Conservation (phyloP, 2,329 filamentous ascomycete species). For the Ascochyta rabiei region DNA sequence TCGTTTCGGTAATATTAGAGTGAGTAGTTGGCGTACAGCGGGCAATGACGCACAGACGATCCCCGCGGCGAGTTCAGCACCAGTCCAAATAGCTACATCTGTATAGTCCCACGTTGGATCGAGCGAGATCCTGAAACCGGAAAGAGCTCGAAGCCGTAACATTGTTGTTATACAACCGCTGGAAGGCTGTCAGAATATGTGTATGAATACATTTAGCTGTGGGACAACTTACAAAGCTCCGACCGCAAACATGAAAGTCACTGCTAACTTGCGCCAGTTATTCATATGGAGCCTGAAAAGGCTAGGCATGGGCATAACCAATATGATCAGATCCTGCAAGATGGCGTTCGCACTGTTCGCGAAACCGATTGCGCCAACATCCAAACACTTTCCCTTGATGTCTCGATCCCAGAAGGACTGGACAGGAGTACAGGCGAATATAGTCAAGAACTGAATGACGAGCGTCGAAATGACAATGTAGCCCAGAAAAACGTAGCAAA, state of each 20-base stretch:
- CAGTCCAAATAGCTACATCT: slow-evolving; percentile 32
- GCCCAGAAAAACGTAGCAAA: slow-evolving; percentile 18
- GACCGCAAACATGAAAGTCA: slow-evolving; percentile 32
- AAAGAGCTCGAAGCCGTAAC: slow-evolving; percentile 30
- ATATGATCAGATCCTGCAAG: slow-evolving; percentile 28
- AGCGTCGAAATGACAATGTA: slow-evolving; percentile 21
- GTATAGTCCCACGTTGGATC: slow-evolving; percentile 40
- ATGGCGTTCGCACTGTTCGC: slow-evolving; percentile 28
- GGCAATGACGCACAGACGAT: slow-evolving; percentile 35
- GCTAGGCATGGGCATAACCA: slow-evolving; percentile 28
- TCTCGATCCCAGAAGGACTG: slow-evolving; percentile 31
- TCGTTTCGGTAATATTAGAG: slow-evolving; percentile 10
- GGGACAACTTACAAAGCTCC: slow-evolving; percentile 19
- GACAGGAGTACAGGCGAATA: slow-evolving; percentile 30
- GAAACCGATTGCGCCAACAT: slow-evolving; percentile 28
- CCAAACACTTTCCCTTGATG: slow-evolving; percentile 28
- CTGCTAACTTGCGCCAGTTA: slow-evolving; percentile 22
- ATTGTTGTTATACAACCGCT: slow-evolving; percentile 30
- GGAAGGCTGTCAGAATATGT: background rate
- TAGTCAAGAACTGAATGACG: slow-evolving; percentile 25
- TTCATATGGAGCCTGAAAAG: slow-evolving; percentile 27
- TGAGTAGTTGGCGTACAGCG: slow-evolving; percentile 28
- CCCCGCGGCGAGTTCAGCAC: slow-evolving; percentile 30
- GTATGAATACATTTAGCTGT: too few relatives aligned
- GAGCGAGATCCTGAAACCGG: slow-evolving; percentile 29